phyloP scores from a whole-genome alignment of 139 green algal species.

The Chlamydomonas sp. region DNA sequence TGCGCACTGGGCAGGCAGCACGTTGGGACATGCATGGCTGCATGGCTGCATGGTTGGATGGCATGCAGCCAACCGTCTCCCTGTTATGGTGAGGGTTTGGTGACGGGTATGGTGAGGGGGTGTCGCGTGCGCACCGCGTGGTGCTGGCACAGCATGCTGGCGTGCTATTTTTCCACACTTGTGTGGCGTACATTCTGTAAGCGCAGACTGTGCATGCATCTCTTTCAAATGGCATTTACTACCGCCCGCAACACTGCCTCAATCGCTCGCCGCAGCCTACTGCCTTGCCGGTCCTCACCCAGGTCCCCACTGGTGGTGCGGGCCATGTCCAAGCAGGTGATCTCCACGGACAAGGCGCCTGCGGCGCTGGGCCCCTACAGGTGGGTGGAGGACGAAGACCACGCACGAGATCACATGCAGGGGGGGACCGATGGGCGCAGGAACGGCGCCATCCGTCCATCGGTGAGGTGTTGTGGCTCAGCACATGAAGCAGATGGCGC shows the following conservation, averaged over 20 bases:
- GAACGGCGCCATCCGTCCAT: no score
- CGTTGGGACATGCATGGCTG: no score
- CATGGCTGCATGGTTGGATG: no score
- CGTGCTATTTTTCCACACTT: no score
- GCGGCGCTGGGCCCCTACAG: constrained; percentile 89
- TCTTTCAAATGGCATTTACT: not conserved
- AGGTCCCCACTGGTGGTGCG: no score
- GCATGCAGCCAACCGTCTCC: not conserved
- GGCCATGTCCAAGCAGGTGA: constrained; percentile 47
- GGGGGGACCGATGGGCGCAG: not conserved
- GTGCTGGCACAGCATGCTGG: no score
- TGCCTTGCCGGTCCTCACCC: not conserved
- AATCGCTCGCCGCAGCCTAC: not conserved
- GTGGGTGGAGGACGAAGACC: constrained; percentile 32
- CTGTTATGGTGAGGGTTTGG: no score
- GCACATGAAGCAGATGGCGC: no score
- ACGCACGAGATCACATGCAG: not conserved
- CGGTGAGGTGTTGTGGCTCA: no score
- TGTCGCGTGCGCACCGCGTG: no score
- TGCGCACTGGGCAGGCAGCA: no score
- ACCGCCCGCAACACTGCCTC: not conserved
- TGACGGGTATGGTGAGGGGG: no score
- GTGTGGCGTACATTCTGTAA: not conserved
- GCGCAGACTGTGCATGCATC: not conserved
- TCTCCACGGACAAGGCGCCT: constrained; percentile 65